Evolutionary conservation across 495 filamentous ascomycete genomes (phyloP), one percentile per base, ranked within the genome.

Genomic region (Terfezia claveryi): DNA sequence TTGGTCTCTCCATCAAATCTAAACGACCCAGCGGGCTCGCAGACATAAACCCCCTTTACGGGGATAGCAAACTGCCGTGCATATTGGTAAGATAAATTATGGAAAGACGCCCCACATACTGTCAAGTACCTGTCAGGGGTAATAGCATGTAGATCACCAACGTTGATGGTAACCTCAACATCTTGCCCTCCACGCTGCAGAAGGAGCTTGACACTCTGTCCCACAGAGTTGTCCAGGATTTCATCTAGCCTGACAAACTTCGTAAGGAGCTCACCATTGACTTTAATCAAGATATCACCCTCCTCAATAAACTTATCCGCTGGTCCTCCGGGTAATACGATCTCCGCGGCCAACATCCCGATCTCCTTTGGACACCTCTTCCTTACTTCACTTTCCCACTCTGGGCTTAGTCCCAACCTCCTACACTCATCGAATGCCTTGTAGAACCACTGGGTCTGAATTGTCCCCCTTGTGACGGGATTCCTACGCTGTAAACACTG

Each of bases 381-480:
- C 38, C 91, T 76, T 53, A 94, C 76, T 41, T 78, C 77, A 36
- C 79, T 79, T 69, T 99, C 92, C 81, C 84, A 93, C 57, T 88
- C 77, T 0, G 85, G 74, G 2, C 76, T 81, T 54, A 99, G 73
- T 14, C 91, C 91, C 6, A 99, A 73, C 58, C 91, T 78, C 38
- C 88, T 81, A 68, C 92, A 96, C 67, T 99, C 91, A 62, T 99
- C 91, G 62, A 99, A 99, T 0, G 91, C 87, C 65, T 94, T 94
- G 55, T 95, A 76, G 11, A 95, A 73, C 82, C 93, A 99, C 67
- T 96, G 92, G 38, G 84, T 88, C 63, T 99, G 91, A 50, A 99
- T 95, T n/a, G 89, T 94, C 36, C 91, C 91, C 59, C 91, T 74
- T 37, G 81, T 78, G 52, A 99, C 79, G 8, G 78, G 78, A 57